Conservation (phyloP, 495 filamentous ascomycete genomes). For the Tetracladium marchalianum region DNA sequence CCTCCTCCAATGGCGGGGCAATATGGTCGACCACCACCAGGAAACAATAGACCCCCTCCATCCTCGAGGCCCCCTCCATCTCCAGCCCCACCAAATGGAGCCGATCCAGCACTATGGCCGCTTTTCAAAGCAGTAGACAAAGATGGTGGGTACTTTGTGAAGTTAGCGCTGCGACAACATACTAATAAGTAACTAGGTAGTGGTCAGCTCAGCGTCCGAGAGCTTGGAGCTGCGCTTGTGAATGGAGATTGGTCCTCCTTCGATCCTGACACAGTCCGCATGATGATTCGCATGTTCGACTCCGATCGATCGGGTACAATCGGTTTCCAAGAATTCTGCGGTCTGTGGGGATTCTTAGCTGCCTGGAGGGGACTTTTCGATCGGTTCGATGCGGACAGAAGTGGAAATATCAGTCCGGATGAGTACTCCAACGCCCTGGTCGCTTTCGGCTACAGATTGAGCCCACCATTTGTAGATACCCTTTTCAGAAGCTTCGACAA, state of each 20-base stretch:
- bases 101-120: conserved; percentile 67
- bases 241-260: conserved; percentile 94
- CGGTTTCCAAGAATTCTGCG: conserved; percentile 91
- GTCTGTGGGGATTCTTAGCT: conserved; percentile 88
- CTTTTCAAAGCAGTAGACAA: conserved; percentile 91
- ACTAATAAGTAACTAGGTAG: conserved; percentile 38
- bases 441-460: conserved; percentile 90
- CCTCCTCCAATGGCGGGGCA: conserved; percentile 21
- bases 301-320: conserved; percentile 79
- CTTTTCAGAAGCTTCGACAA: conserved; percentile 62
- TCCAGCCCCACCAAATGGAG: conserved; percentile 50
- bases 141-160: conserved; percentile 35
- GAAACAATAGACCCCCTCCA: conserved; percentile 7
- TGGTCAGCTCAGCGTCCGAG: conserved; percentile 74
- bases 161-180: background rate
- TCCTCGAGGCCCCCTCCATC: conserved; percentile 32
- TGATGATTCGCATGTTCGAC: conserved; percentile 99
- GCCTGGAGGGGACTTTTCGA: conserved; percentile 93
- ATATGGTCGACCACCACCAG: background rate
- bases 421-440: conserved; percentile 90
- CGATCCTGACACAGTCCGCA: conserved; percentile 89
- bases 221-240: conserved; percentile 85
- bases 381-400: conserved; percentile 82
- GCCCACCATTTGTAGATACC: conserved; percentile 67
- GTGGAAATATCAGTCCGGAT: conserved; percentile 71